Evolutionary conservation across 2,329 filamentous ascomycete species (phyloP).

Genomic region (Hypomyces rosellus): DNA sequence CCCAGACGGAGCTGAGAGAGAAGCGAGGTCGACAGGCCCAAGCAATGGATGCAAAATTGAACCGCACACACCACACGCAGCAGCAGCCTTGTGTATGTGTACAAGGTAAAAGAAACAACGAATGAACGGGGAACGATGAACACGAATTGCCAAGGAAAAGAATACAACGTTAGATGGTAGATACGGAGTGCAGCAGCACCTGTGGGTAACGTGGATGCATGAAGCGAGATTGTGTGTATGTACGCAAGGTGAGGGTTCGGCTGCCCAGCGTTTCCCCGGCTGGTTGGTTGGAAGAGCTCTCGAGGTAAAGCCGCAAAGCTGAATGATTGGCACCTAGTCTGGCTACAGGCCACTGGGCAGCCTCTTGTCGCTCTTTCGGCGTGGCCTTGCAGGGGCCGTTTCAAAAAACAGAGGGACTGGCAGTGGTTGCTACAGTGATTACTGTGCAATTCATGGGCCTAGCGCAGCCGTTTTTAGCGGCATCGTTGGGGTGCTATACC

Average conservation of each 20-base stretch:
- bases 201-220: conserved; percentile 2
- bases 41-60: neutral
- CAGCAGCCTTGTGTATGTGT: conserved; percentile 1
- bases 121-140: neutral
- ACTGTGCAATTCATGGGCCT: no score
- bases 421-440: conserved; percentile 15
- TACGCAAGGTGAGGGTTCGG: conserved; percentile 9
- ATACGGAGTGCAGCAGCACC: neutral
- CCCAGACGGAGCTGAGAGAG: conserved; percentile 5
- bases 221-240: conserved; percentile 12
- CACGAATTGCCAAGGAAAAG: neutral
- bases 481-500: conserved; percentile 3
- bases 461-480: neutral
- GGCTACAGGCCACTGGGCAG: no score
- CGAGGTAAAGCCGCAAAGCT: no score
- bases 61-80: neutral
- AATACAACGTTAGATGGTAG: neutral
- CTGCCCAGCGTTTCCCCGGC: conserved; percentile 9
- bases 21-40: conserved; percentile 4
- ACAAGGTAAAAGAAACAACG: neutral
- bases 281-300: conserved; percentile 7
- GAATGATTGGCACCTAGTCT: no score
- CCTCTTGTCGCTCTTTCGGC: no score
- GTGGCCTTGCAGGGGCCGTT: neutral
- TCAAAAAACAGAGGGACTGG: conserved; percentile 3